Percentiles rank a stretch among this genome's conserved stretches.
Conservation (phyloP, 2,329 filamentous ascomycete species). For the Cercospora citrullina region DNA sequence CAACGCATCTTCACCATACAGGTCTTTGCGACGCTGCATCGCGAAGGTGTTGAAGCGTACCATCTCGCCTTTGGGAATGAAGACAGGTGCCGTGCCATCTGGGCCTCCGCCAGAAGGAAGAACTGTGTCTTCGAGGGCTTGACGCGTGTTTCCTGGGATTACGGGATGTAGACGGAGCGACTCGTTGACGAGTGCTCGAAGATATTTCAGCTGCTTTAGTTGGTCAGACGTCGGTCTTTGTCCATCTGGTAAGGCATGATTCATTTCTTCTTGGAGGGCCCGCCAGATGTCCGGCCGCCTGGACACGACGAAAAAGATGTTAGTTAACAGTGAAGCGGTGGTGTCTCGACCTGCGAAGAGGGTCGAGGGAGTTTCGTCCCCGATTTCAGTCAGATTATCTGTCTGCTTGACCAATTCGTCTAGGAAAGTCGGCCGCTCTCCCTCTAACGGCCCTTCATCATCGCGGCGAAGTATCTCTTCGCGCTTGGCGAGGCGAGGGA, state of each 20-base stretch:
- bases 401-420: constrained; percentile 54
- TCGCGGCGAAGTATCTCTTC: constrained; percentile 3
- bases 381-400: constrained; percentile 40
- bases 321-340: constrained; percentile 49
- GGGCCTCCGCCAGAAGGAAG: constrained; percentile 48
- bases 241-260: constrained; percentile 31
- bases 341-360: constrained; percentile 54
- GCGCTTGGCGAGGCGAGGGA: background rate
- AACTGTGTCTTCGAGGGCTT: constrained; percentile 61
- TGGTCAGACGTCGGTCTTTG: constrained; percentile 40
- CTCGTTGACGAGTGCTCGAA: constrained; percentile 64
- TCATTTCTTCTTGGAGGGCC: constrained; percentile 24
- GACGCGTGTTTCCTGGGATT: constrained; percentile 74
- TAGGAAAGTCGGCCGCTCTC: constrained; percentile 53
- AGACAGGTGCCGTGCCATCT: constrained; percentile 44
- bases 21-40: constrained; percentile 7
- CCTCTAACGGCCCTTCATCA: constrained; percentile 12
- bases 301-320: constrained; percentile 35
- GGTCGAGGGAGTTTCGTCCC: constrained; percentile 49
- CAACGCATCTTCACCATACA: constrained; percentile 5
- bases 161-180: constrained; percentile 68
- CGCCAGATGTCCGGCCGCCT: constrained; percentile 20
- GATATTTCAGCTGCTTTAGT: constrained; percentile 29
- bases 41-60: constrained; percentile 19
- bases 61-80: constrained; percentile 39